Conservation (phyloP, 805 yeast species). For the Jamesozyma jinghongensis region DNA sequence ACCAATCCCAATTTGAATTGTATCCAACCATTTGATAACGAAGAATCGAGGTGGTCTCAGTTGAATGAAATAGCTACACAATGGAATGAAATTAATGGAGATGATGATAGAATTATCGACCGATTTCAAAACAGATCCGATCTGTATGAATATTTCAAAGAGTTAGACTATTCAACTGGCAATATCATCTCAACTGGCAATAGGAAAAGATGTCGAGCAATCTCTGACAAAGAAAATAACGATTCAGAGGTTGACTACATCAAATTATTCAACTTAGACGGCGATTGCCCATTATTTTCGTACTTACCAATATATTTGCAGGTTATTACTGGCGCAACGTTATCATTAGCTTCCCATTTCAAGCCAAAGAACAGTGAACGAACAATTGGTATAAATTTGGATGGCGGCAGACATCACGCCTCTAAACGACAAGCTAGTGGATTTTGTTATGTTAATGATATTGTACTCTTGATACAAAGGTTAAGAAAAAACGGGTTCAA, state of each 20-base stretch:
- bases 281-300: slow-evolving; percentile 60
- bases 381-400: slow-evolving; percentile 54
- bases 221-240: not conserved
- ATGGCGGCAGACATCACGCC: slow-evolving; percentile 74
- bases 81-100: slow-evolving; percentile 7
- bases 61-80: slow-evolving; percentile 9
- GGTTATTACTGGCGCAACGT: slow-evolving; percentile 48
- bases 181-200: not conserved
- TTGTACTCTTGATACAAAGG: slow-evolving; percentile 45
- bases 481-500: slow-evolving; percentile 38
- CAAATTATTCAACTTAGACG: slow-evolving; percentile 39
- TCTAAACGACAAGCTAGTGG: slow-evolving; percentile 49
- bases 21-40: slow-evolving; percentile 13
- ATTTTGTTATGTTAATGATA: slow-evolving; percentile 66
- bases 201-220: not conserved
- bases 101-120: not conserved
- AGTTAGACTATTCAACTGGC: not conserved
- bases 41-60: slow-evolving; percentile 11
- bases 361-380: slow-evolving; percentile 12
- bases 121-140: slow-evolving; percentile 8
- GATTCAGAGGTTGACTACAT: slow-evolving; percentile 10
- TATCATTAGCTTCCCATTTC: slow-evolving; percentile 38
- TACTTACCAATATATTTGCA: slow-evolving; percentile 41
- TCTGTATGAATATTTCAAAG: slow-evolving; percentile 11
- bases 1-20: slow-evolving; percentile 21